Conservation (phyloP, 805 yeast genomes). For the Ogataea paraovalis region DNA sequence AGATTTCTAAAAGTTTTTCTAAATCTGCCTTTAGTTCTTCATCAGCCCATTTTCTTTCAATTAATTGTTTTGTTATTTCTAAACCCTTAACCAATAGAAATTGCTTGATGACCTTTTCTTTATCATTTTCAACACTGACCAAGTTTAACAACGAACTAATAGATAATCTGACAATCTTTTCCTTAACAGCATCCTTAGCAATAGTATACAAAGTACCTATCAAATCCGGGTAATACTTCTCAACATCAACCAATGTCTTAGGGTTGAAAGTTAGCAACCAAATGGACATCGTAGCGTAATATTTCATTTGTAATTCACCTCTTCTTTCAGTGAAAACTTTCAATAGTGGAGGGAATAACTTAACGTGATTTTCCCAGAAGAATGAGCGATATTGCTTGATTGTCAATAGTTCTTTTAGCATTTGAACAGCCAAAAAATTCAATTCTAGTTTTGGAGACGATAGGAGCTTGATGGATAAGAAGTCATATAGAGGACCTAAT, state of each 20-base stretch:
- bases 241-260: conserved; percentile 44
- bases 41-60: conserved; percentile 91
- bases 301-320: conserved; percentile 74
- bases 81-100: conserved; percentile 72
- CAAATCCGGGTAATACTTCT: conserved; percentile 49
- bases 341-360: conserved; percentile 47
- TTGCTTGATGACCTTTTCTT: conserved; percentile 53
- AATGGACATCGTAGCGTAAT: conserved; percentile 67
- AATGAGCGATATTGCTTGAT: conserved; percentile 48
- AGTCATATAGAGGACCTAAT: conserved; percentile 36
- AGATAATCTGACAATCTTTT: conserved; percentile 84
- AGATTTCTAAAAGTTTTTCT: conserved; percentile 48
- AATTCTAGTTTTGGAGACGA: conserved; percentile 41
- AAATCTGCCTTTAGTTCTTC: conserved; percentile 82
- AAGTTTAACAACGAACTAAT: conserved; percentile 68
- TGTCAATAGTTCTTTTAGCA: conserved; percentile 57
- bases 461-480: conserved; percentile 26
- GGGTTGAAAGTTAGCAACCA: conserved; percentile 83
- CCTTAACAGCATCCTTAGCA: conserved; percentile 81
- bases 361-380: conserved; percentile 43
- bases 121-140: conserved; percentile 37
- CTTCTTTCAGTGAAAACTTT: conserved; percentile 40
- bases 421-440: conserved; percentile 62
- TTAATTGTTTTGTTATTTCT: conserved; percentile 60
- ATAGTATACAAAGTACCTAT: conserved; percentile 51